These are phyloP conservation scores for Xanthoconium purpureum DNA, from an alignment of 768 basidiomycete genomes.

Conservation along the genomic window DNA sequence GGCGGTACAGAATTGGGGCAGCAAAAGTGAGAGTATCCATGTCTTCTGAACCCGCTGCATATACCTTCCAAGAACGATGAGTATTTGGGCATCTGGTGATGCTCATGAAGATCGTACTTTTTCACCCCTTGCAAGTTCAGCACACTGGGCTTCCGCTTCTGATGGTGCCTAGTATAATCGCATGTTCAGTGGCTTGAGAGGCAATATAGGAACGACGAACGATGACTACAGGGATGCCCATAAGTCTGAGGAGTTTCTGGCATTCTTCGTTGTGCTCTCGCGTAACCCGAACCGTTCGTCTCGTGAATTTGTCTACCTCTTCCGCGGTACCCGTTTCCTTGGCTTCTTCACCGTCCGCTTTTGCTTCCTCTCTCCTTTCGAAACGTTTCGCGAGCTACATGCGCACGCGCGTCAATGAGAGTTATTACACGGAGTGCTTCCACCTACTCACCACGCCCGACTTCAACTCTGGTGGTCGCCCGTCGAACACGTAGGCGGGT, in stretches of 20 bases:
- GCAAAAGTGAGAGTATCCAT: conserved; percentile 99
- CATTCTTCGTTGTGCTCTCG: conserved; percentile 97
- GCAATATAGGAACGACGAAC: conserved; percentile 44
- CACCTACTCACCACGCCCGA: conserved; percentile 80
- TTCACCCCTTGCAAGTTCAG: conserved; percentile 94
- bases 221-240: conserved; percentile 96
- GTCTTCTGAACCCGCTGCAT: conserved; percentile 97
- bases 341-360: conserved; percentile 92
- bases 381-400: conserved; percentile 93
- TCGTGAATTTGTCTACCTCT: conserved; percentile 85
- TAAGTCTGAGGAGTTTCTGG: conserved; percentile 76
- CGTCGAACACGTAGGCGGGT: conserved; percentile 97
- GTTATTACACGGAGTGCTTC: too few species aligned
- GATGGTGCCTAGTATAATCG: conserved; percentile 76
- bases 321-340: conserved; percentile 94
- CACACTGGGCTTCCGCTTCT: conserved; percentile 98
- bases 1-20: conserved; percentile 87
- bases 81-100: neutral
- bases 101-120: conserved; percentile 50
- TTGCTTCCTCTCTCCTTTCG: conserved; percentile 86
- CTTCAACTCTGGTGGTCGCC: conserved; percentile 96
- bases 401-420: neutral
- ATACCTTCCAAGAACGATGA: conserved; percentile 55
- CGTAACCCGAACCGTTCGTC: conserved; percentile 93
- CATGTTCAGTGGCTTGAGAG: neutral